Percentiles rank a stretch among this genome's conserved stretches.
phyloP scores from a whole-genome alignment of 352 stramenopile species.

The Globisporangium sylvaticum region DNA sequence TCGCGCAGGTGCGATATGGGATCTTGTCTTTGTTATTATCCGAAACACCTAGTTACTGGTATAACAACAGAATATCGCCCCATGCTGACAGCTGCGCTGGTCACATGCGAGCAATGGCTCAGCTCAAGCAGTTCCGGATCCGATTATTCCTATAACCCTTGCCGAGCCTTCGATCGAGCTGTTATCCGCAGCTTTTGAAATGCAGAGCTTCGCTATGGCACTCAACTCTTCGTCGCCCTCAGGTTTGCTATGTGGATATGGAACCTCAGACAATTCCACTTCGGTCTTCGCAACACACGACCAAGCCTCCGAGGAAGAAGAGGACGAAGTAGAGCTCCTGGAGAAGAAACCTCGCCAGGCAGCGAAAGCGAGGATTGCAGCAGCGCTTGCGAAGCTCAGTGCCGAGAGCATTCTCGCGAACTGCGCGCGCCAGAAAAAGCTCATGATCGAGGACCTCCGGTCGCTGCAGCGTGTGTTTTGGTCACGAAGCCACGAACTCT shows the following conservation, averaged over 20 bases:
- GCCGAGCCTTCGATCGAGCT: neutral
- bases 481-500: slow-evolving; percentile 21
- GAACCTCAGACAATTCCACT: neutral
- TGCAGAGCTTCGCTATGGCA: neutral
- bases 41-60: no score
- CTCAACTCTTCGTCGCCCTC: neutral
- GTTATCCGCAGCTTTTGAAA: slow-evolving; percentile 3
- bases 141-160: slow-evolving; percentile 10
- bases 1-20: slow-evolving; percentile 31
- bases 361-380: neutral
- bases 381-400: neutral
- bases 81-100: slow-evolving; percentile 8
- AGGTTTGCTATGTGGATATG: neutral
- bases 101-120: neutral
- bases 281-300: neutral
- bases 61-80: neutral
- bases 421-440: slow-evolving; percentile 28
- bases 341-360: neutral
- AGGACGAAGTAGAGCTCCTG: neutral
- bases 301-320: neutral
- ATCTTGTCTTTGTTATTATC: no score
- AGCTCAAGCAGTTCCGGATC: neutral
- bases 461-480: slow-evolving; percentile 34
- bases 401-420: slow-evolving; percentile 28
- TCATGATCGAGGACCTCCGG: slow-evolving; percentile 28